Evolutionary conservation across 2,329 filamentous ascomycete genomes (phyloP).

Genomic region (Colletotrichum gloeosporioides): DNA sequence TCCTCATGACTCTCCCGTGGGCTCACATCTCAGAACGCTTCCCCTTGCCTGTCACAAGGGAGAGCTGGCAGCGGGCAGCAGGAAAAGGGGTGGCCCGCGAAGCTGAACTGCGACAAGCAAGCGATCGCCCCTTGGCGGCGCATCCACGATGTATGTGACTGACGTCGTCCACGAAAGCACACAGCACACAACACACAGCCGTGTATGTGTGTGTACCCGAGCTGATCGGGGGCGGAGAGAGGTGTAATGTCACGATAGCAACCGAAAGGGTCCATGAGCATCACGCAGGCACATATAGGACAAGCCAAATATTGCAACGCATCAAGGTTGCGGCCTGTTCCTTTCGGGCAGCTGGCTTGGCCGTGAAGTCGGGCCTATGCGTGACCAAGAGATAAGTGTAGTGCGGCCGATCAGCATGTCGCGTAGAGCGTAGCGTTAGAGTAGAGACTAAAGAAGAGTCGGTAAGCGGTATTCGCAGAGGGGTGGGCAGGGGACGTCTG

Average conservation of each 20-base stretch:
- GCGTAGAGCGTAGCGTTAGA: neutral
- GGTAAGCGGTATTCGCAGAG: neutral
- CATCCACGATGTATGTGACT: neutral
- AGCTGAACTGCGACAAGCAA: neutral
- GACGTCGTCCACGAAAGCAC: neutral
- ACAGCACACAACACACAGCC: neutral
- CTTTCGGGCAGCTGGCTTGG: neutral
- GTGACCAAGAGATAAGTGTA: neutral
- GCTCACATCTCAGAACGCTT: neutral
- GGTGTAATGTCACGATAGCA: neutral
- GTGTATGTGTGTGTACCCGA: neutral
- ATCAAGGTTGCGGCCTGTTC: constrained; percentile 4
- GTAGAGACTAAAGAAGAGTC: neutral
- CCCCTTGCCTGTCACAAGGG: neutral
- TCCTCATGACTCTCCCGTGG: neutral
- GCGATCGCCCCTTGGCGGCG: neutral
- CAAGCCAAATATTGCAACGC: constrained; percentile 6
- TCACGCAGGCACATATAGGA: neutral
- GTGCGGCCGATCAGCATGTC: constrained; percentile 2
- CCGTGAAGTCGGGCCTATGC: neutral
- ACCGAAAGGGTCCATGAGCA: neutral
- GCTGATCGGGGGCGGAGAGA: neutral
- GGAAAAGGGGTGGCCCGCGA: neutral
- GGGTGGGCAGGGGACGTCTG: neutral
- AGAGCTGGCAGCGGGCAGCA: neutral